phyloP scores from a whole-genome alignment of 257 asterid genomes.

The Rhazya stricta region DNA sequence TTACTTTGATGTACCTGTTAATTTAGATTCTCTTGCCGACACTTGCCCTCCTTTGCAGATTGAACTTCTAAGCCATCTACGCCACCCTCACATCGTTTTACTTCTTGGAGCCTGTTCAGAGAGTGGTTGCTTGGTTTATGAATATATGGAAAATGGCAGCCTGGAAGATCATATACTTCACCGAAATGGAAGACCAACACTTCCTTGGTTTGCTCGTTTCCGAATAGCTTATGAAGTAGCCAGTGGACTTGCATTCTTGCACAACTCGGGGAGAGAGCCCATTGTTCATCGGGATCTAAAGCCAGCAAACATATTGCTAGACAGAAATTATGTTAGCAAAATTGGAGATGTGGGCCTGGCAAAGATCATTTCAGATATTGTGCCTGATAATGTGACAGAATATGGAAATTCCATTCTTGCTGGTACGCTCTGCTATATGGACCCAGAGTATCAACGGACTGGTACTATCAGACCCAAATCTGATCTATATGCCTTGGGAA shows the following conservation, averaged over 20 bases:
- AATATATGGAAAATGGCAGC: slow-evolving; percentile 82
- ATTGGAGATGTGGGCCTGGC: slow-evolving; percentile 91
- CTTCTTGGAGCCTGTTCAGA: slow-evolving; percentile 94
- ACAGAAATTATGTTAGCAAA: slow-evolving; percentile 57
- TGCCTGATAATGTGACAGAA: slow-evolving; percentile 74
- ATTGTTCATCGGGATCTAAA: slow-evolving; percentile 83
- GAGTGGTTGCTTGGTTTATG: slow-evolving; percentile 66
- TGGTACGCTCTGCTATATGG: slow-evolving; percentile 80
- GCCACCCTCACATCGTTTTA: slow-evolving; percentile 69
- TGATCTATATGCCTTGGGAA: slow-evolving; percentile 80
- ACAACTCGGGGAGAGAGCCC: slow-evolving; percentile 73
- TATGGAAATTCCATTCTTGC: slow-evolving; percentile 68
- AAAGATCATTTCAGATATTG: slow-evolving; percentile 51
- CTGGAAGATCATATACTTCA: slow-evolving; percentile 57
- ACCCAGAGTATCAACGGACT: slow-evolving; percentile 86
- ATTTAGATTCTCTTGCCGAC: background rate
- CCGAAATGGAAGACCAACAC: slow-evolving; percentile 36
- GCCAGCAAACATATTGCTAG: slow-evolving; percentile 83
- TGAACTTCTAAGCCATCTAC: slow-evolving; percentile 78
- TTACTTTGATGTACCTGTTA: background rate
- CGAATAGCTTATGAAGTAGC: slow-evolving; percentile 78
- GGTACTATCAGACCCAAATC: slow-evolving; percentile 90
- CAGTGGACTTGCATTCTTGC: slow-evolving; percentile 83
- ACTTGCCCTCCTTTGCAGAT: slow-evolving; percentile 41
- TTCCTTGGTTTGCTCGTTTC: slow-evolving; percentile 74